A percentile compares a stretch with the other conserved stretches of the same genome.
Conservation (phyloP, 148 eudicot genomes). For the Selenicereus undatus region DNA sequence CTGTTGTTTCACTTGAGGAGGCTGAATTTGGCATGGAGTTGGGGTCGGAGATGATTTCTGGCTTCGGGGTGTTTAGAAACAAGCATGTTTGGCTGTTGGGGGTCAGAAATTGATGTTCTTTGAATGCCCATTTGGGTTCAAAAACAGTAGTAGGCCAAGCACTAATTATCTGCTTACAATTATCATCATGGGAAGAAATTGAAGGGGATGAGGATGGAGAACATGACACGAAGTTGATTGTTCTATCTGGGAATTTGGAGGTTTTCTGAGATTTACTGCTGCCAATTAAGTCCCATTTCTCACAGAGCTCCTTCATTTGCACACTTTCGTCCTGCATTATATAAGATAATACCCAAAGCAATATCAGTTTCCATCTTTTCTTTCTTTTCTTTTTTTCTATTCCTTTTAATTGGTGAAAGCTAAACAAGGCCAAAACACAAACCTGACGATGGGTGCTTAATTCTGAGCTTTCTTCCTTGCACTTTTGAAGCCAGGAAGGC, state of each 20-base stretch:
- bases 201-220: conserved; percentile 59
- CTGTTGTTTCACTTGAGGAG: no score
- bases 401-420: no score
- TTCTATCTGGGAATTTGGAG: conserved; percentile 40
- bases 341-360: background rate
- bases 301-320: conserved; percentile 58
- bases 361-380: background rate
- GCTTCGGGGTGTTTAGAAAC: no score
- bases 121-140: no score
- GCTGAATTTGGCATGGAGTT: no score
- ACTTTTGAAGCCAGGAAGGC: conserved; percentile 66
- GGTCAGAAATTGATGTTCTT: no score
- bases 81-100: no score
- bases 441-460: conserved; percentile 39
- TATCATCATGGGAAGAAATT: conserved; percentile 50
- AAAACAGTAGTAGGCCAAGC: no score
- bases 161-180: conserved; percentile 21
- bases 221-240: conserved; percentile 38
- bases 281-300: conserved; percentile 81
- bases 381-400: no score
- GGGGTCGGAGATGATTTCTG: no score
- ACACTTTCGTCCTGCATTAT: conserved; percentile 42
- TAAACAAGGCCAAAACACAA: no score
- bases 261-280: conserved; percentile 46
- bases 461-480: conserved; percentile 49